Evolutionary conservation across 2,329 filamentous ascomycete genomes (phyloP), one percentile per base, ranked within the genome.

Genomic region (Hypoxylon sp.): DNA sequence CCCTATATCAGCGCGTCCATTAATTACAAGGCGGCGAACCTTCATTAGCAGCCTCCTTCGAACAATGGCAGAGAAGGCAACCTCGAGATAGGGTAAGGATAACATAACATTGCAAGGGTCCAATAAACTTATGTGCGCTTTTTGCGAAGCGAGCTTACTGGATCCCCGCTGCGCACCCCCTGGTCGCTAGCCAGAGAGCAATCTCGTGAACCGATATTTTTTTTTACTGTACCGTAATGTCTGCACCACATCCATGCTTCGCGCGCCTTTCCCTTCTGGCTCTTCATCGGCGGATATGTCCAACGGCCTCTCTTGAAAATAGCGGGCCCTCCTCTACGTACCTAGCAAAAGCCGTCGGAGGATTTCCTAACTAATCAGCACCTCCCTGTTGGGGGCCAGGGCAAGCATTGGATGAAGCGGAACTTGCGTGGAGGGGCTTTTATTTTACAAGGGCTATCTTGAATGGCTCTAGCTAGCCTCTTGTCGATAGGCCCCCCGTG

Each of bases 181-280:
- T 73, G 76, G 79, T 79, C 78, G 72, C 73, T 74, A 45, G 58
- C 51, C 56, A 56, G 55, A 67, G 63, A 73, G 78, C 77, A 82
- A 82, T 83, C 79, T 83, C 78, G 76, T 79, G 79, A 81, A 82
- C 80, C 78, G 78, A 80, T 76, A 79, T 80, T 79, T 75, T 79
- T 75, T 76, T 79, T 76, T 77, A 66, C 67, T 69, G 67, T 69
- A 69, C 63, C 57, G 67, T 67, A 69, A 69, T 63, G 51, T 57
- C 64, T 69, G 47, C 60, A 63, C 50, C 70, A 69, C 67, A 46
- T 74, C 74, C 74, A 74, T 76, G 75, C 65, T 72, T 68, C 63
- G 39, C 74, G 75, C 77, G 75, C 79, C 77, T 79, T 81, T 77
- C 80, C 79, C 59, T 75, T 81, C 73, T 78, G 65, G 73, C 71